Evolutionary conservation across 2,329 filamentous ascomycete genomes (phyloP).

Genomic region (Lizonia empirigonia): DNA sequence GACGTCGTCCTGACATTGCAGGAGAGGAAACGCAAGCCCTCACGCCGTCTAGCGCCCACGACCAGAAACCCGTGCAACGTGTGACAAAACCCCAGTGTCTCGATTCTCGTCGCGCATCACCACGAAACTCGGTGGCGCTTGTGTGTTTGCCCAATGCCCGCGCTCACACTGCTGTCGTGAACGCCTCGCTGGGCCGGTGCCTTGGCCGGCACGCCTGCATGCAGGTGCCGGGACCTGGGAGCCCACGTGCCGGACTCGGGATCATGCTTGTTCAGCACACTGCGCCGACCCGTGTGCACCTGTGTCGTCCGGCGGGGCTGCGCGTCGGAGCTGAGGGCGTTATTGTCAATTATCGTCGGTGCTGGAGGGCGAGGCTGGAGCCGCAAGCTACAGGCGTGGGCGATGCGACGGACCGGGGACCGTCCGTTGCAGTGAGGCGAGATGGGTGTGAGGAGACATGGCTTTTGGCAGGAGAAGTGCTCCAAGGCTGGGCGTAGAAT

Average conservation of each 20-base stretch:
- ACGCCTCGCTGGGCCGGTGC: neutral
- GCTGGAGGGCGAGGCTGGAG: constrained; percentile 6
- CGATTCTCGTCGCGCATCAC: constrained; percentile 21
- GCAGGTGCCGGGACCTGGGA: constrained; percentile 4
- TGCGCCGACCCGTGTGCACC: constrained; percentile 10
- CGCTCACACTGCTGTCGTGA: neutral
- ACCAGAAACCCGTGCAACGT: constrained; percentile 25
- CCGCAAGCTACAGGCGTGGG: constrained; percentile 10
- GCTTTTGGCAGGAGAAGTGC: no score
- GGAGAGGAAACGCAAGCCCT: neutral
- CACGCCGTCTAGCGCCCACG: no score
- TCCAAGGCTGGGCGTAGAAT: no score
- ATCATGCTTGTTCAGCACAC: constrained; percentile 14
- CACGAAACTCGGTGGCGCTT: constrained; percentile 12
- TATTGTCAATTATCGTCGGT: constrained; percentile 11
- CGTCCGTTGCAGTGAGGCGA: neutral
- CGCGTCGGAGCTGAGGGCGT: neutral
- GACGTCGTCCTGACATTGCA: constrained; percentile 4
- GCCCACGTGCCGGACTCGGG: constrained; percentile 16
- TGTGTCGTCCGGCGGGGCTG: no score
- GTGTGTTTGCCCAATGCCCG: constrained; percentile 1
- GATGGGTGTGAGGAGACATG: no score
- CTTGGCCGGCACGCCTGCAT: constrained; percentile 4
- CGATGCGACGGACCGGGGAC: no score
- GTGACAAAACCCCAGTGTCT: constrained; percentile 22